Evolutionary conservation across 108 stramenopile genomes (phyloP), one percentile per base, ranked within the genome.

Genomic region (Chaetoceros muelleri): DNA sequence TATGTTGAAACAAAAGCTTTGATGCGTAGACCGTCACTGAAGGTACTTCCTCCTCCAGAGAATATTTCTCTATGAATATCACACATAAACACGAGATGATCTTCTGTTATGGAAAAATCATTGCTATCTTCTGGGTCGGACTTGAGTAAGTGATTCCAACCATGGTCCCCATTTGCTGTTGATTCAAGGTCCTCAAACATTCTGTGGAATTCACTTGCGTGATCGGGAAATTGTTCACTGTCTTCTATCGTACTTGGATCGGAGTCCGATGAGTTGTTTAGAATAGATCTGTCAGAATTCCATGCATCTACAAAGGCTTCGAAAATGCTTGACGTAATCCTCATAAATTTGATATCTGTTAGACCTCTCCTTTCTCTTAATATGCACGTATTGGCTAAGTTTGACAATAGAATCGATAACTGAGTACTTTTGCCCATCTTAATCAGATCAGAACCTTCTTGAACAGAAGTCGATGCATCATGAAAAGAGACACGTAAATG

Each of bases 201-300:
- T 30, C 50, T 67, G 24, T 74, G 46, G 52, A 83, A 96, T 26
- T 87, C 92, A 3, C 63, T 72, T 48, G 71, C 56, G 40, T 91
- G 92, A 60, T 95, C 86, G 18, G 96, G 96, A 57, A 96, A 96
- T 50, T 92, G 88, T 19, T 91, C 89, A 53, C 90, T 58, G 30
- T 84, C 81, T 23, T 76, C 57, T 48, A 55, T 60, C 58, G 93
- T 83, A 24, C 84, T 74, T 10, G 55, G 28, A 16, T 75, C 89
- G 48, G 58, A 61, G 2, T 84, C 69, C 5, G 51, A 61, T 30
- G 50, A 23, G 26, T 50, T 16, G 13, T 62, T 54, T 40, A 13
- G 34, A 40, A 10, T 13, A 40, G 34, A 40, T 5, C 13, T 40
- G 5, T 5, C 5, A 40, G 13, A 13, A 40, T 40, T 40, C 34